phyloP scores from a whole-genome alignment of 371 early-diverging fungal genomes.

The Blastocladiella emersonii region DNA sequence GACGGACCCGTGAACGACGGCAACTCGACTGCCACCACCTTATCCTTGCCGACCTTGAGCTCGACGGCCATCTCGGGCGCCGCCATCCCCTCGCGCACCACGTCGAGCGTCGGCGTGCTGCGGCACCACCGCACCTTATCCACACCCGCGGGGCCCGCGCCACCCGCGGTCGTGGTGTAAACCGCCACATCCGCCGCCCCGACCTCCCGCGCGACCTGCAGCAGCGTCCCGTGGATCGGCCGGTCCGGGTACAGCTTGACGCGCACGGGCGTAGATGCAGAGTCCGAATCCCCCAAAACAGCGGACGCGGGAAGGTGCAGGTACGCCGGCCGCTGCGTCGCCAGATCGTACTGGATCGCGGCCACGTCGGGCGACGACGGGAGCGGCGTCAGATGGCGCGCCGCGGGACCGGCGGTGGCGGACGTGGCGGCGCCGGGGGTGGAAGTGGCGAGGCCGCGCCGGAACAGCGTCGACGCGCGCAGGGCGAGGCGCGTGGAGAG shows the following conservation, averaged over 20 bases:
- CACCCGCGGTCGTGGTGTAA: background rate
- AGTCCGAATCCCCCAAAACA: background rate
- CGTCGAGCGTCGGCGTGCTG: background rate
- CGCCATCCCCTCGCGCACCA: background rate
- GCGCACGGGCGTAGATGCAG: background rate
- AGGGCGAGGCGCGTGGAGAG: no score
- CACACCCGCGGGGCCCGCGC: no score
- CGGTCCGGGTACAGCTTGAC: slow-evolving; percentile 1
- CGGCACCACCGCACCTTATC: background rate
- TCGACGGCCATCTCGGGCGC: background rate
- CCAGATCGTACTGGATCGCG: background rate
- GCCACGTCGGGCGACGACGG: background rate
- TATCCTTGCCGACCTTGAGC: background rate
- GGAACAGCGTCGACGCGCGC: no score
- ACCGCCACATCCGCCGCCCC: background rate
- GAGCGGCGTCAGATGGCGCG: no score
- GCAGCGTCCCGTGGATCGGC: background rate
- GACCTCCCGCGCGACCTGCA: background rate
- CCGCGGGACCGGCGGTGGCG: no score
- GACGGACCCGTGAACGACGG: background rate
- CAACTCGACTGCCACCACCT: background rate
- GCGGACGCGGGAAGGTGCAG: background rate
- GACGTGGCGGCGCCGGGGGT: no score
- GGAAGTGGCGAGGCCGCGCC: no score
- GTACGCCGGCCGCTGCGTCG: background rate